These are phyloP conservation scores for Rhizophora apiculata DNA, from an alignment of 345 rosid species.

Conservation along the genomic window DNA sequence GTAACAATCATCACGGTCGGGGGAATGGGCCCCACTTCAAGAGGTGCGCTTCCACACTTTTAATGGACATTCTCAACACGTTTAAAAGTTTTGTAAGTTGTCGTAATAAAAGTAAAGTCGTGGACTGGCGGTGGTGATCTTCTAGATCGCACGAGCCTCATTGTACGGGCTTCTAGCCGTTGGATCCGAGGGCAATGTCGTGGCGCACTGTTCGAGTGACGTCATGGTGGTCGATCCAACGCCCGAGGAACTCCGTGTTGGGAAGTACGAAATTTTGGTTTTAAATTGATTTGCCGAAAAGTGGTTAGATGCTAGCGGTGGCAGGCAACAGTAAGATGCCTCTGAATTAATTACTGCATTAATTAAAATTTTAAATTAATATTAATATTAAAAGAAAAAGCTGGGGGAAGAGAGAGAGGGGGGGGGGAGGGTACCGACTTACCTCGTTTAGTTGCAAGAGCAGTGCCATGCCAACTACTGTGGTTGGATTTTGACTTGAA, in stretches of 20 bases:
- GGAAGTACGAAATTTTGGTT: neutral
- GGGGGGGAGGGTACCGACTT: too few relatives aligned
- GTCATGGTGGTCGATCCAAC: constrained; percentile 27
- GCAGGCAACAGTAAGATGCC: too few relatives aligned
- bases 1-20: constrained; percentile 41
- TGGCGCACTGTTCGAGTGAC: neutral
- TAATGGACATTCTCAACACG: constrained; percentile 51
- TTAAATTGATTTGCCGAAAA: neutral
- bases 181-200: neutral
- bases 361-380: too few relatives aligned
- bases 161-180: neutral
- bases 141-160: too few relatives aligned
- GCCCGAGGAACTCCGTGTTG: neutral
- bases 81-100: constrained; percentile 20
- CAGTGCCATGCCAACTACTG: too few relatives aligned
- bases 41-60: constrained; percentile 41
- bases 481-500: too few relatives aligned
- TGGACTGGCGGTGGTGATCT: neutral
- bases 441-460: too few relatives aligned
- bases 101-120: neutral
- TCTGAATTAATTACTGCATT: too few relatives aligned
- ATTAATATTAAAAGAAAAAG: too few relatives aligned
- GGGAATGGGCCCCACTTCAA: constrained; percentile 31
- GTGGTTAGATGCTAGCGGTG: too few relatives aligned
- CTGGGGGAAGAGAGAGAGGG: too few relatives aligned